Evolutionary conservation across 2,329 filamentous ascomycete genomes (phyloP).

Genomic region (Trichoderma afroharzianum): DNA sequence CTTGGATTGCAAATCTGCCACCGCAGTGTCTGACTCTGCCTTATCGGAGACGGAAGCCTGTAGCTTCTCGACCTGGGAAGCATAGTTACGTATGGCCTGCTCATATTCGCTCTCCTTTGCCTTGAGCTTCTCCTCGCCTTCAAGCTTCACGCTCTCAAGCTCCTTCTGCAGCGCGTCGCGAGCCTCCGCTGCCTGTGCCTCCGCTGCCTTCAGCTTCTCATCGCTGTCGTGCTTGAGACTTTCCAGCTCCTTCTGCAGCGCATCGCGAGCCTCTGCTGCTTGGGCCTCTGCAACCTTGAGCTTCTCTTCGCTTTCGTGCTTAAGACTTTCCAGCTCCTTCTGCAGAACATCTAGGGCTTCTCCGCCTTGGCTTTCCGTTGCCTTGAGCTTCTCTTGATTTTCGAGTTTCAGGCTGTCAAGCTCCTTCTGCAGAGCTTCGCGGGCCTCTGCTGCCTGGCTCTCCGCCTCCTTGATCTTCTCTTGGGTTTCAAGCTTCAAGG

Average conservation of each 20-base stretch:
- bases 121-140: constrained; percentile 34
- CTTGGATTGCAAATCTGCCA: constrained; percentile 47
- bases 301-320: constrained; percentile 34
- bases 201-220: constrained; percentile 32
- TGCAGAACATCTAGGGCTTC: neutral
- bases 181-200: constrained; percentile 19
- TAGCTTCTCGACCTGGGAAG: constrained; percentile 48
- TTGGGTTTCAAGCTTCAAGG: neutral
- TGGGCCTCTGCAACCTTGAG: constrained; percentile 30
- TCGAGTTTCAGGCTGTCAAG: constrained; percentile 42
- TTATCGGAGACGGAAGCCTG: constrained; percentile 47
- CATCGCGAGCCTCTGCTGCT: neutral
- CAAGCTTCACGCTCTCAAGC: constrained; percentile 41
- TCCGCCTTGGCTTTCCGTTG: constrained; percentile 25
- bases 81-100: constrained; percentile 45
- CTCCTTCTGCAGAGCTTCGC: constrained; percentile 31
- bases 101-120: constrained; percentile 33
- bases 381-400: constrained; percentile 33
- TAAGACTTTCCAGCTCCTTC: constrained; percentile 45
- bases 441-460: neutral
- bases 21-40: constrained; percentile 47
- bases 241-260: constrained; percentile 44
- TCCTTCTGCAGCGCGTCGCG: constrained; percentile 31
- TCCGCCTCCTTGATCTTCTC: neutral
- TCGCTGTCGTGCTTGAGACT: constrained; percentile 33